Percentiles rank a stretch among this genome's conserved stretches.
phyloP scores from a whole-genome alignment of 257 asterid species.

The Solanum clarkiae region DNA sequence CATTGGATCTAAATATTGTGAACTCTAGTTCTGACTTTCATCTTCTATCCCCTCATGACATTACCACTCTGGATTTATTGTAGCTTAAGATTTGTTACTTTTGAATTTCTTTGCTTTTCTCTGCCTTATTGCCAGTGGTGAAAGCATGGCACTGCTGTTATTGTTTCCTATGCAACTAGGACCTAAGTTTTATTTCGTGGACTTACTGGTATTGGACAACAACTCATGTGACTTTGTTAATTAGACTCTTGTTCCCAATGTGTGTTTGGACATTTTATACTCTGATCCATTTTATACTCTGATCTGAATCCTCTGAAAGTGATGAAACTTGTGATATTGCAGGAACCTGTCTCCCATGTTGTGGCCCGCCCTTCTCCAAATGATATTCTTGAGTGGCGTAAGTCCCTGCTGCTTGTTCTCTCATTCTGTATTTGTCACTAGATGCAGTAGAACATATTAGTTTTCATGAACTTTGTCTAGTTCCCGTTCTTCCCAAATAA shows the following conservation, averaged over 20 bases:
- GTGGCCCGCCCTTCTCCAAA: slow-evolving; percentile 92
- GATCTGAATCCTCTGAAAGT: neutral
- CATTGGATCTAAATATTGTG: neutral
- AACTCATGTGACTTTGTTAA: neutral
- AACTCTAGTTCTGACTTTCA: neutral
- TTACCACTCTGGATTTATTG: neutral
- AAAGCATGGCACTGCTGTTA: neutral
- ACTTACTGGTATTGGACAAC: neutral
- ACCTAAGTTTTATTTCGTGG: neutral
- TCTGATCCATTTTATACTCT: neutral
- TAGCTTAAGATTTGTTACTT: neutral
- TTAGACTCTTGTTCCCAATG: neutral
- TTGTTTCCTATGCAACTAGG: neutral
- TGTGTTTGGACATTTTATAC: neutral
- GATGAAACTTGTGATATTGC: neutral
- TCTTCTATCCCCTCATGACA: neutral
- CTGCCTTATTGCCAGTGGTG: neutral
- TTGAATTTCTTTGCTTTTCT: neutral
- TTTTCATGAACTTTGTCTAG: neutral
- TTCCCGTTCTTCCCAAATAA: neutral
- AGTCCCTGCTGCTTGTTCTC: slow-evolving; percentile 21
- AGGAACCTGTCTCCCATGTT: slow-evolving; percentile 98
- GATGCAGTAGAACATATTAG: neutral
- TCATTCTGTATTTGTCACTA: neutral
- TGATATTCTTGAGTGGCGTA: slow-evolving; percentile 99